A percentile compares a stretch with the other conserved stretches of the same genome.
Conservation (phyloP, 768 basidiomycete species). For the Mycena filopes region DNA sequence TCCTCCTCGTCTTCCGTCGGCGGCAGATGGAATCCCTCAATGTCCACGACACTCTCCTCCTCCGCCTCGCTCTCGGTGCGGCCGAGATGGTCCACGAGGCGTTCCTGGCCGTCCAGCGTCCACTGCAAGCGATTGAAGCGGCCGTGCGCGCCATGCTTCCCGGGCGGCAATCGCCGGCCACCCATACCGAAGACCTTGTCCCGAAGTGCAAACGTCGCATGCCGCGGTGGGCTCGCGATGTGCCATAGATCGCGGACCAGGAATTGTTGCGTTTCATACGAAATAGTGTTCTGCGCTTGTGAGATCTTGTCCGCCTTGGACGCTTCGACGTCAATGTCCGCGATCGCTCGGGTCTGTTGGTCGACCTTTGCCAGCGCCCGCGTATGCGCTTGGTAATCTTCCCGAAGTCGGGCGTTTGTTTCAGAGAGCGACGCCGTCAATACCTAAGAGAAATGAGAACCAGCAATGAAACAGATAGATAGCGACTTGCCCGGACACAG, state of each 20-base stretch:
- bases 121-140: conserved; percentile 74
- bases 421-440: conserved; percentile 63
- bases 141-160: conserved; percentile 67
- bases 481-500: conserved; percentile 61
- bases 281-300: conserved; percentile 72
- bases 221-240: conserved; percentile 66
- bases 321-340: conserved; percentile 61
- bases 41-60: conserved; percentile 62
- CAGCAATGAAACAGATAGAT: conserved; percentile 19
- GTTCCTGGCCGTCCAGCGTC: conserved; percentile 71
- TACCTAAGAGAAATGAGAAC: conserved; percentile 45
- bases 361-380: conserved; percentile 59
- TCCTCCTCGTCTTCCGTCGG: conserved; percentile 61
- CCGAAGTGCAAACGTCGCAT: conserved; percentile 71
- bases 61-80: conserved; percentile 82
- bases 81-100: conserved; percentile 73
- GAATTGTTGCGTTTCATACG: conserved; percentile 80
- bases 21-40: conserved; percentile 37
- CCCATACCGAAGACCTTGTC: conserved; percentile 76
- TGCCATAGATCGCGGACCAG: conserved; percentile 74
- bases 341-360: conserved; percentile 56
- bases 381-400: conserved; percentile 66
- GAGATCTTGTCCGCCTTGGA: conserved; percentile 61
- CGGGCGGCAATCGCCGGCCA: conserved; percentile 57
- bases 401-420: conserved; percentile 66